Evolutionary conservation across 2,329 filamentous ascomycete species (phyloP).

Genomic region (Apiospora rasikravindrae): DNA sequence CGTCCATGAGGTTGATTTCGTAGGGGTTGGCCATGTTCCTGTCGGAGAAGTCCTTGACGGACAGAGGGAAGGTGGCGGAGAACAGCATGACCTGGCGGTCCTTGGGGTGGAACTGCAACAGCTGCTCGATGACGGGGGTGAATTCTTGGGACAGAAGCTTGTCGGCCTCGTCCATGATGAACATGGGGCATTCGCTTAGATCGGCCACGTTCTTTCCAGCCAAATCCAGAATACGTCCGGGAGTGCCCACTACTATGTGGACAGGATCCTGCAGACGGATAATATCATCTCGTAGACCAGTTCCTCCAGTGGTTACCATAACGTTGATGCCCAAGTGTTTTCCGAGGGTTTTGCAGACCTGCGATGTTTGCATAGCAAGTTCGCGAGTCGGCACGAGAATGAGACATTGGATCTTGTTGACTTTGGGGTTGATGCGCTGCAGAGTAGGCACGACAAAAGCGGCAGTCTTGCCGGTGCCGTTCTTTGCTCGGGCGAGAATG

Average conservation of each 20-base stretch:
- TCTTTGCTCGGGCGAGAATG: constrained; percentile 95
- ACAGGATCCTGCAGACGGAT: constrained; percentile 92
- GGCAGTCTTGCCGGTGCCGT: constrained; percentile 97
- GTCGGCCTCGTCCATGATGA: constrained; percentile 99
- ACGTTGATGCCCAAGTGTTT: constrained; percentile 98
- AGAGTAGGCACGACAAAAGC: constrained; percentile 96
- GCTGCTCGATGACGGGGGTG: constrained; percentile 94
- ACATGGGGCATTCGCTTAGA: constrained; percentile 93
- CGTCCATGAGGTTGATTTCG: constrained; percentile 99
- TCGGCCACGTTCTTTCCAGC: constrained; percentile 97
- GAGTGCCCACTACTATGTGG: constrained; percentile 97
- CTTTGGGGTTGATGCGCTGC: constrained; percentile 95
- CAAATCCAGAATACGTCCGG: constrained; percentile 92
- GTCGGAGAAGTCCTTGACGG: constrained; percentile 97
- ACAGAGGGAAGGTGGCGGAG: constrained; percentile 95
- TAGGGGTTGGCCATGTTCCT: constrained; percentile 97
- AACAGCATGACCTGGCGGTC: constrained; percentile 99
- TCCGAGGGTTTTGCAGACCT: constrained; percentile 97
- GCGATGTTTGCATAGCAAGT: constrained; percentile 95
- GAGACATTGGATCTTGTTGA: constrained; percentile 93
- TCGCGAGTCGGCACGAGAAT: constrained; percentile 97
- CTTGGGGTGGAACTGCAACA: constrained; percentile 93
- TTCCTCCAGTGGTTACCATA: constrained; percentile 98
- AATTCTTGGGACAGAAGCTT: constrained; percentile 97
- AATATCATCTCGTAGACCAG: constrained; percentile 94